Conservation (phyloP, 1,284 basidiomycete species). For the Sanghuangporus sanghuang region DNA sequence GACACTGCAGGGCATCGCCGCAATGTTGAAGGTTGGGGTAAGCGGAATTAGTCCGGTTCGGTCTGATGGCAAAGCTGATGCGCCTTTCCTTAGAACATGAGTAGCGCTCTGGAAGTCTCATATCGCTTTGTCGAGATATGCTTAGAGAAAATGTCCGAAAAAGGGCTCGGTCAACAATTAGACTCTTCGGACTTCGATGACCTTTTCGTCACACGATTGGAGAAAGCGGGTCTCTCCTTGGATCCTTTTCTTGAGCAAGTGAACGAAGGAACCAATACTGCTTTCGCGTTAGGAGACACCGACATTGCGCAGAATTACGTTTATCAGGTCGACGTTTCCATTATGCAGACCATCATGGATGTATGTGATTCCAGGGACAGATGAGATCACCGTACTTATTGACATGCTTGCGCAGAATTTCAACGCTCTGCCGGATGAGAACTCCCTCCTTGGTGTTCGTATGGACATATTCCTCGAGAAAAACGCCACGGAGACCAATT, state of each 20-base stretch:
- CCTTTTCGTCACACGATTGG: background rate
- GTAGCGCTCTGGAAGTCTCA: conserved; percentile 4
- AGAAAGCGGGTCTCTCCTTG: conserved; percentile 11
- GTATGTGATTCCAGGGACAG: background rate
- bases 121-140: conserved; percentile 8
- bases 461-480: conserved; percentile 11
- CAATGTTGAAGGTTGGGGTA: conserved; percentile 12
- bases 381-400: background rate
- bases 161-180: conserved; percentile 1
- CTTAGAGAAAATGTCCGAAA: background rate
- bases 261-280: conserved; percentile 3
- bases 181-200: conserved; percentile 1
- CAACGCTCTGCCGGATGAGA: conserved; percentile 11
- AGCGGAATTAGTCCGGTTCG: background rate
- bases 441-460: conserved; percentile 5
- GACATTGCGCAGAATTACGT: background rate
- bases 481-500: background rate
- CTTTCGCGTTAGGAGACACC: background rate
- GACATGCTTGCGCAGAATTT: conserved; percentile 7
- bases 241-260: background rate
- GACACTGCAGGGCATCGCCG: conserved; percentile 15
- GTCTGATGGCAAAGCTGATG: background rate
- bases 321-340: conserved; percentile 3
- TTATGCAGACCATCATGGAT: conserved; percentile 10
- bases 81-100: conserved; percentile 2